Conservation (phyloP, 2,329 filamentous ascomycete species). For the Alternaria alternata region DNA sequence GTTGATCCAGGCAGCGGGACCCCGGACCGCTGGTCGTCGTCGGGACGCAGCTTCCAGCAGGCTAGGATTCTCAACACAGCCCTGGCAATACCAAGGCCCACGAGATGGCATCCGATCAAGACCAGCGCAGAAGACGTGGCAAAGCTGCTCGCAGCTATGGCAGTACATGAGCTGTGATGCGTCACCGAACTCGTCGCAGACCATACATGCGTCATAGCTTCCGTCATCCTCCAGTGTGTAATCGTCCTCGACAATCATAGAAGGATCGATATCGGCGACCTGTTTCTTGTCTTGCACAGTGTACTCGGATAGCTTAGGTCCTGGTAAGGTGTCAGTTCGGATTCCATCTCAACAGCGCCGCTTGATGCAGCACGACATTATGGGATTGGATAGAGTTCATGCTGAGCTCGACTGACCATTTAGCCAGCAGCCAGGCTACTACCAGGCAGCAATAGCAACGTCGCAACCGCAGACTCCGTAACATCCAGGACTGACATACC, state of each 20-base stretch:
- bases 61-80: conserved; percentile 64
- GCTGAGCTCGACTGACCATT: conserved; percentile 43
- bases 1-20: conserved; percentile 44
- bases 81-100: conserved; percentile 90
- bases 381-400: conserved; percentile 25
- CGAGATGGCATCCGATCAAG: conserved; percentile 74
- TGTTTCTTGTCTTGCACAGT: conserved; percentile 84
- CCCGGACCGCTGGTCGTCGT: conserved; percentile 32
- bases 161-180: conserved; percentile 88
- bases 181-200: conserved; percentile 82
- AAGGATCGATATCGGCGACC: conserved; percentile 86
- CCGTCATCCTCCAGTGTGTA: conserved; percentile 61
- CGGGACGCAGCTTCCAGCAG: conserved; percentile 49
- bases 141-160: conserved; percentile 87
- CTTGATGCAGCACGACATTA: conserved; percentile 11
- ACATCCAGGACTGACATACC: conserved; percentile 62
- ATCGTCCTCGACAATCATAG: conserved; percentile 76
- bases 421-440: conserved; percentile 32
- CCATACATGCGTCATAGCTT: conserved; percentile 73
- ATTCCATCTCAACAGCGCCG: conserved; percentile 5
- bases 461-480: conserved; percentile 25
- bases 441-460: conserved; percentile 29
- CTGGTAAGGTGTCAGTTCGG: conserved; percentile 48
- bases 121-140: conserved; percentile 91
- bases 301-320: conserved; percentile 66